These are phyloP conservation scores for Albophoma yamanashiensis DNA, from an alignment of 2,329 filamentous ascomycete genomes.

Conservation along the genomic window DNA sequence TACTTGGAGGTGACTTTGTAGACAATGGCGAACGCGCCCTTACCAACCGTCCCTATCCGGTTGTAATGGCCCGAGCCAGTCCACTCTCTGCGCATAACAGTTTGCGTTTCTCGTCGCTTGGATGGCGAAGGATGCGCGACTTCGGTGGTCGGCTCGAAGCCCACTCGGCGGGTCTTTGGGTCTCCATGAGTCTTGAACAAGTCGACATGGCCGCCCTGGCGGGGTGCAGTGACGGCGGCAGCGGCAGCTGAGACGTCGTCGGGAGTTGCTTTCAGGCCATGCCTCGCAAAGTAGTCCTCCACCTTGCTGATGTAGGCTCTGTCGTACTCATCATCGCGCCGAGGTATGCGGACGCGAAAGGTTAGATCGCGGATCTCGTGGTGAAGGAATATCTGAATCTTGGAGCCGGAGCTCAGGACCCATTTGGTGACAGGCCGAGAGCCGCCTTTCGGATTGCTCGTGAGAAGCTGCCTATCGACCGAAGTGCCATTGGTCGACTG, in stretches of 20 bases:
- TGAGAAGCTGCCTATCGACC: conserved; percentile 64
- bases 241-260: conserved; percentile 24
- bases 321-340: conserved; percentile 55
- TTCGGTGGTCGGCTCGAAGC: not conserved
- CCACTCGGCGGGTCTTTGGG: conserved; percentile 3
- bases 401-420: conserved; percentile 61
- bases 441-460: conserved; percentile 23
- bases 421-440: conserved; percentile 27
- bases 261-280: conserved; percentile 30
- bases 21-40: conserved; percentile 90
- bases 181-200: conserved; percentile 18
- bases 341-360: conserved; percentile 80
- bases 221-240: not conserved
- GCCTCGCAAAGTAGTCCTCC: conserved; percentile 46
- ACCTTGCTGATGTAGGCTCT: conserved; percentile 60
- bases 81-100: conserved; percentile 53
- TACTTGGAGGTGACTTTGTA: conserved; percentile 82
- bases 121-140: conserved; percentile 5
- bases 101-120: conserved; percentile 14
- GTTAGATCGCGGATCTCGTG: conserved; percentile 48
- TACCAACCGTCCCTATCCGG: conserved; percentile 69
- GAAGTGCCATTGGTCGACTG: conserved; percentile 92
- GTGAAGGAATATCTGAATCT: conserved; percentile 57
- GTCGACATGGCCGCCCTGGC: conserved; percentile 29
- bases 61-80: conserved; percentile 79